phyloP scores from a whole-genome alignment of 164 flowering plant species.

The Dillenia turbinata region DNA sequence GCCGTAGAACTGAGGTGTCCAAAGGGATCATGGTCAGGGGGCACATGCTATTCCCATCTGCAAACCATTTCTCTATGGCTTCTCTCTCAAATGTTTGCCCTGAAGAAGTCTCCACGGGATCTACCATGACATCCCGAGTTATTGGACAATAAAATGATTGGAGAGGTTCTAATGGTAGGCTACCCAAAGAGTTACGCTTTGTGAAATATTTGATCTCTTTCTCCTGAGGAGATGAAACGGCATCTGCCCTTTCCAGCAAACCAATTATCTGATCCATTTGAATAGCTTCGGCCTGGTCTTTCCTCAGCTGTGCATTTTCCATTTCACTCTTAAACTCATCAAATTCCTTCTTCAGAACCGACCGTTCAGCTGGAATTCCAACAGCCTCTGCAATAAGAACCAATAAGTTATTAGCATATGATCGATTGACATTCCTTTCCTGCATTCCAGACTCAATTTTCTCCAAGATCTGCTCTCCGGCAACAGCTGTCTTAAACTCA shows the following conservation, averaged over 20 bases:
- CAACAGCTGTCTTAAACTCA: constrained; percentile 51
- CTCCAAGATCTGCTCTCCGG: constrained; percentile 55
- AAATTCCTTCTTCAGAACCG: constrained; percentile 45
- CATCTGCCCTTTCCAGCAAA: constrained; percentile 70
- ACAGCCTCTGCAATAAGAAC: constrained; percentile 53
- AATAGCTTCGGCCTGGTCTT: constrained; percentile 65
- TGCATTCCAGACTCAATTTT: constrained; percentile 65
- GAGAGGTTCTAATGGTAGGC: constrained; percentile 66
- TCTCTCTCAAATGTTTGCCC: constrained; percentile 74
- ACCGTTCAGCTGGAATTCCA: constrained; percentile 48
- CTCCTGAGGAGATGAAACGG: constrained; percentile 47
- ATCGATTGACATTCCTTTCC: constrained; percentile 52
- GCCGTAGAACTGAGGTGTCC: constrained; percentile 40
- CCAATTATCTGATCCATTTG: constrained; percentile 85
- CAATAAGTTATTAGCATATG: constrained; percentile 59
- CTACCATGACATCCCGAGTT: constrained; percentile 62
- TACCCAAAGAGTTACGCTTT: constrained; percentile 56
- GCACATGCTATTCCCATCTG: constrained; percentile 45
- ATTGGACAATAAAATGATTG: constrained; percentile 65
- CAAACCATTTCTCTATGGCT: constrained; percentile 68
- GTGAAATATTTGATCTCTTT: constrained; percentile 38
- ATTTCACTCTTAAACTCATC: constrained; percentile 68
- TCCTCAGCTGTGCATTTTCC: constrained; percentile 44
- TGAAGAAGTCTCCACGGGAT: constrained; percentile 73
- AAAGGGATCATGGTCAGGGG: constrained; percentile 52